Evolutionary conservation across 768 basidiomycete species (phyloP), one percentile per base, ranked within the genome.

Genomic region (Hemileccinum impolitum): DNA sequence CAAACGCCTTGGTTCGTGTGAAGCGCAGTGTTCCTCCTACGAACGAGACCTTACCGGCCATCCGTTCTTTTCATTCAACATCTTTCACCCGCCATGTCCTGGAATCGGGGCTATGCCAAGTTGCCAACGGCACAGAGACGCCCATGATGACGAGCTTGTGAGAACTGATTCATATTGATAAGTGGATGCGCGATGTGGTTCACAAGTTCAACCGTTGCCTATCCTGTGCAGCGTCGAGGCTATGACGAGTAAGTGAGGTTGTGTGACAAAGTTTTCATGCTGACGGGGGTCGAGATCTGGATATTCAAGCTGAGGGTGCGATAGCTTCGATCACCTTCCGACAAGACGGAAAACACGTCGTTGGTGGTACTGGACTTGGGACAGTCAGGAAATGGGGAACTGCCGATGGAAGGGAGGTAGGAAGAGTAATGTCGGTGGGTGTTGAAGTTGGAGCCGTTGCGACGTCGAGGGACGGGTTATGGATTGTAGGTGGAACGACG

Each of bases 401-500:
- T 17, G 18, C n/a, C 10, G 28, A 48, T 30, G 42, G 42, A 11
- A 43, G 36, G 23, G 48, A 50, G 23, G 37, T 50, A n/a, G 37
- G 48, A 17, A 43, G 9, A 34, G 12, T 17, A n/a, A 50, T 43
- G 48, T 1, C 1, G 37, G 37, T 50, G 13, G 39, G 34, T 3
- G 39, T 44, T 12, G 39, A 45, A 31, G 45, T 46, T 15, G 44
- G 50, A 6, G 19, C 50, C 6, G 39, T 51, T 2, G 38, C 44
- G 11, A 30, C 39, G 14, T 51, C 50, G 3, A 51, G 21, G 39
- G 26, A 51, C n/a, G 50, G 44, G 4, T 19, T 18, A 28, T 51
- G 50, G 50, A 45, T 51, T n/a, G 45, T 46, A 13, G 38, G 50
- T 13, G 50, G 50, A 6, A 51, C 39, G 15, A 17, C 43, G 34